Evolutionary conservation across 116 monocot species (phyloP).

Genomic region (Iris pallida): DNA sequence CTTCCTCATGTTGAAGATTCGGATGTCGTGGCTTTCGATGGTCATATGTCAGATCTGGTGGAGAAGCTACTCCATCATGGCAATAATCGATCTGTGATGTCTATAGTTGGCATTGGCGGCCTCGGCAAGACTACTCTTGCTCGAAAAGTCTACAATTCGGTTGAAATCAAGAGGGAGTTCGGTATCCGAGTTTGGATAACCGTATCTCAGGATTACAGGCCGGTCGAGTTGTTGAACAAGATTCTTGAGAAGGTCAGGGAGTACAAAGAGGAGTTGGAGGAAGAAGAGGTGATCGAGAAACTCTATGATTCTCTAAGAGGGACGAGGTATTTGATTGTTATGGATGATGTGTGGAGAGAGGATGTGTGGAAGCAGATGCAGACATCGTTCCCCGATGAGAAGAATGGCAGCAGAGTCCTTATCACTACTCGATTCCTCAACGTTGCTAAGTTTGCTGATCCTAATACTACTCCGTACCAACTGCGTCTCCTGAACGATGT

Average conservation of each 20-base stretch:
- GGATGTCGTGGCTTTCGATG: slow-evolving; percentile 3
- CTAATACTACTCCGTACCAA: not conserved
- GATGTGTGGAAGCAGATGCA: slow-evolving; percentile 12
- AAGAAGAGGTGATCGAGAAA: slow-evolving; percentile 1
- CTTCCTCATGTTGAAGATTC: not conserved
- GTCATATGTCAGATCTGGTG: not conserved
- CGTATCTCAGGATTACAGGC: slow-evolving; percentile 7
- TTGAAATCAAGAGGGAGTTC: slow-evolving; percentile 1
- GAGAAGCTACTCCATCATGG: too few relatives aligned
- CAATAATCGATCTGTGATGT: not conserved
- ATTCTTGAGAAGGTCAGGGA: not conserved
- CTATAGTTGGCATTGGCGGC: slow-evolving; percentile 16
- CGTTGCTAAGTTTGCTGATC: slow-evolving; percentile 17
- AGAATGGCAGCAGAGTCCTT: slow-evolving; percentile 35
- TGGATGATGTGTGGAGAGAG: slow-evolving; percentile 44
- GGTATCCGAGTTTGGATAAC: slow-evolving; percentile 1
- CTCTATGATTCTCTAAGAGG: slow-evolving; percentile 13
- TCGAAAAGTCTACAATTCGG: not conserved
- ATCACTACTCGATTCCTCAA: slow-evolving; percentile 29
- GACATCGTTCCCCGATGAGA: slow-evolving; percentile 17
- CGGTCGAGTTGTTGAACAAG: not conserved
- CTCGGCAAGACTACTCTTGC: slow-evolving; percentile 19
- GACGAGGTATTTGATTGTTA: slow-evolving; percentile 24
- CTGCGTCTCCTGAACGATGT: slow-evolving; percentile 8
- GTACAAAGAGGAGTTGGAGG: not conserved